phyloP scores from a whole-genome alignment of 495 filamentous ascomycete species.

The Penicillium paxilli region DNA sequence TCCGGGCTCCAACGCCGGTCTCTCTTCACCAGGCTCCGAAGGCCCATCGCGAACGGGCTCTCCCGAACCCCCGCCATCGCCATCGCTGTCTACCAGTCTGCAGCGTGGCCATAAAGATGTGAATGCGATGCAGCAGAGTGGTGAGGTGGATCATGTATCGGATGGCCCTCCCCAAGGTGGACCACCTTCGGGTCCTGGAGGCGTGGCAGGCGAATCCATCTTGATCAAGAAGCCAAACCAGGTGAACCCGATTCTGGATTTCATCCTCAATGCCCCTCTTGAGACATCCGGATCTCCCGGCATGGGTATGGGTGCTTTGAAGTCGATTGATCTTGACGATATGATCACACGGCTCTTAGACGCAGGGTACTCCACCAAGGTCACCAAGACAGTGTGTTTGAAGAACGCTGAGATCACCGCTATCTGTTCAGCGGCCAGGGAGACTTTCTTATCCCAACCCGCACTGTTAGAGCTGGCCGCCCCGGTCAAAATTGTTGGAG shows the following conservation, averaged over 20 bases:
- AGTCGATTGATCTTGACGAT: constrained; percentile 91
- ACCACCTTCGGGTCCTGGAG: constrained; percentile 44
- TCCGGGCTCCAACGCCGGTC: constrained; percentile 39
- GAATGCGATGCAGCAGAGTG: constrained; percentile 74
- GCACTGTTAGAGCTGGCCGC: constrained; percentile 88
- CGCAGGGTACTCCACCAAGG: constrained; percentile 92
- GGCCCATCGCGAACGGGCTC: constrained; percentile 46
- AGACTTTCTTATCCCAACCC: constrained; percentile 89
- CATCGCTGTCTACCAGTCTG: constrained; percentile 76
- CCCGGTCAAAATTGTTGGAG: constrained; percentile 98
- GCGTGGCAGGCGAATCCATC: constrained; percentile 57
- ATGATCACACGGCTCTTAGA: constrained; percentile 95
- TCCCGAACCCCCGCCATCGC: constrained; percentile 82
- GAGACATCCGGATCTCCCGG: constrained; percentile 44
- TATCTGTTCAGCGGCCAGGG: constrained; percentile 82
- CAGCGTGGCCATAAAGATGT: constrained; percentile 77
- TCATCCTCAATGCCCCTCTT: constrained; percentile 42
- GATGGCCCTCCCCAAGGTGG: constrained; percentile 78
- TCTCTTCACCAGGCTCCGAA: constrained; percentile 37
- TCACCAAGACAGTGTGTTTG: constrained; percentile 93
- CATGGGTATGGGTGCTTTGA: constrained; percentile 68
- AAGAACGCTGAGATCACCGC: constrained; percentile 97
- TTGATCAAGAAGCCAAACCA: constrained; percentile 77
- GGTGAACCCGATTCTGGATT: constrained; percentile 60
- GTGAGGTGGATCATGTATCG: constrained; percentile 95